phyloP scores from a whole-genome alignment of 2,329 filamentous ascomycete species.

The Cladosporium halotolerans region DNA sequence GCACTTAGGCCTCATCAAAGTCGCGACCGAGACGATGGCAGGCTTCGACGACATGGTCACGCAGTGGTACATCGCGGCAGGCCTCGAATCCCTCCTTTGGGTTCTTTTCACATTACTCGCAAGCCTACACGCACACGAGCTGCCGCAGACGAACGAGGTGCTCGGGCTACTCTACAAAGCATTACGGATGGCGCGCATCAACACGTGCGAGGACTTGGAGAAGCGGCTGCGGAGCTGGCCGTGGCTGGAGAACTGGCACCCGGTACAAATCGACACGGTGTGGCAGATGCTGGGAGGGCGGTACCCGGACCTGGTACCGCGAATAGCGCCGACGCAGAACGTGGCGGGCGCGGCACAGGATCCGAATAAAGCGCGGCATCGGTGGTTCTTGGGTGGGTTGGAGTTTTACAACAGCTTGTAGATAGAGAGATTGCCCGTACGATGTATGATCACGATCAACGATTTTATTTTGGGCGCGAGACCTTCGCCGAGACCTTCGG shows the following conservation, averaged over 20 bases:
- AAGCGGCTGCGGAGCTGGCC: neutral
- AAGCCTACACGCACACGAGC: constrained; percentile 6
- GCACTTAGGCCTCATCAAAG: constrained; percentile 1
- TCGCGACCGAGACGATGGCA: neutral
- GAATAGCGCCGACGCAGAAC: neutral
- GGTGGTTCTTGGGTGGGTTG: constrained; percentile 7
- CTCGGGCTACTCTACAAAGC: constrained; percentile 4
- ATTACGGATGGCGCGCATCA: constrained; percentile 5
- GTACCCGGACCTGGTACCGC: constrained; percentile 6
- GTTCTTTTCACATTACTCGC: constrained; percentile 2
- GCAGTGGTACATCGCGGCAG: constrained; percentile 9
- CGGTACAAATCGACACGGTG: neutral
- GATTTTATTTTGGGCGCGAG: too few species aligned
- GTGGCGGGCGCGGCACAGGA: neutral
- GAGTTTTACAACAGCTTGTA: constrained; percentile 9
- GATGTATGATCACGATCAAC: too few species aligned
- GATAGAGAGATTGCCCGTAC: neutral
- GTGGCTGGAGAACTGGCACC: constrained; percentile 7
- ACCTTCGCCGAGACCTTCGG: too few species aligned
- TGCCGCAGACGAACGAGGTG: neutral
- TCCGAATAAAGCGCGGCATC: constrained; percentile 5
- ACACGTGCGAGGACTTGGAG: constrained; percentile 2
- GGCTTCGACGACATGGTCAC: constrained; percentile 8
- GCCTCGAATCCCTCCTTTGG: constrained; percentile 2
- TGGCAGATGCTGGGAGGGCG: constrained; percentile 6